phyloP scores from a whole-genome alignment of 2,329 filamentous ascomycete species.

The Colletotrichum nymphaeae region DNA sequence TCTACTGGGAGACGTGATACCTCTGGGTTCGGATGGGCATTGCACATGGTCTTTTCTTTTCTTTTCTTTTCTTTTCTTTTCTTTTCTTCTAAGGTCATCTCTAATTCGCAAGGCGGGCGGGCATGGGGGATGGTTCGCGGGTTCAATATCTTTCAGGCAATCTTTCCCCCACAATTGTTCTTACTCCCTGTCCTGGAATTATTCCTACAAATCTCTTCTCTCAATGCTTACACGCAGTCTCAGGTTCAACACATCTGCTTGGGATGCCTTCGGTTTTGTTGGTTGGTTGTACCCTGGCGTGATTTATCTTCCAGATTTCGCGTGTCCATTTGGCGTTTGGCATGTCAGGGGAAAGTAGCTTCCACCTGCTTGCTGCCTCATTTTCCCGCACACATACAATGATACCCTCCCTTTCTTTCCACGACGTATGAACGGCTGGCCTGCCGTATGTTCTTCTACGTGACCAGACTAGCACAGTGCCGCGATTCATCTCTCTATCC shows the following conservation, averaged over 20 bases:
- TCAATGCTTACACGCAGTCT: conserved; percentile 10
- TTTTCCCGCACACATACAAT: conserved; percentile 23
- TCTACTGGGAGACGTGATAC: conserved; percentile 36
- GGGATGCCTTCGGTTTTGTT: neutral
- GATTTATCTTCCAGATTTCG: neutral
- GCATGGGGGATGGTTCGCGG: conserved; percentile 8
- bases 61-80: neutral
- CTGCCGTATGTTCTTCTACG: neutral
- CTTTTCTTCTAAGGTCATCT: neutral
- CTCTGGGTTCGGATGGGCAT: conserved; percentile 35
- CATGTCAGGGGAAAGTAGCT: neutral
- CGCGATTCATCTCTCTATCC: neutral
- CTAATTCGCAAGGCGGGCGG: neutral
- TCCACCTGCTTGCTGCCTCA: neutral
- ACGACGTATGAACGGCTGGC: neutral
- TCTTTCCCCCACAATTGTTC: neutral
- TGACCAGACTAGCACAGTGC: neutral
- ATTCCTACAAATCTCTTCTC: neutral
- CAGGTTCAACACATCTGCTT: neutral
- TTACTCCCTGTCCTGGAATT: neutral
- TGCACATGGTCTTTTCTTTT: conserved; percentile 30
- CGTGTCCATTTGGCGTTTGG: neutral
- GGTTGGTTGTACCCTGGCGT: conserved; percentile 8
- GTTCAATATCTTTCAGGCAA: neutral
- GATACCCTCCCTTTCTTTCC: conserved; percentile 32